A percentile compares a stretch with the other conserved stretches of the same genome.
phyloP scores from a whole-genome alignment of 352 stramenopile species.

The Globisporangium apiculatum region DNA sequence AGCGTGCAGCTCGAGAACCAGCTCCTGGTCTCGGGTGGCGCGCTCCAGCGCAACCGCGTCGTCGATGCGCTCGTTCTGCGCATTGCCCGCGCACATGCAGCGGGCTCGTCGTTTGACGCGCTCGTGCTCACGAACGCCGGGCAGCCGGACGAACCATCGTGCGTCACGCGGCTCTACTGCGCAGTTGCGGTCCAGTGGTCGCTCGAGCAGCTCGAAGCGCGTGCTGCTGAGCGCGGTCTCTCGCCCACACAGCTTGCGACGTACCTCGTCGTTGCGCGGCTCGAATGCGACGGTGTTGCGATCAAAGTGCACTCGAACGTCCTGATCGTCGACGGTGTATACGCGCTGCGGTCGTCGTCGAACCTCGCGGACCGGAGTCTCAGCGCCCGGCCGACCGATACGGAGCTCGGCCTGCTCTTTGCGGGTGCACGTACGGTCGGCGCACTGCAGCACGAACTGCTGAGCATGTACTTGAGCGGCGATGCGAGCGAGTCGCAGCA shows the following conservation, averaged over 20 bases:
- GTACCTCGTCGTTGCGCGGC: slow-evolving; percentile 41
- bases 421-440: slow-evolving; percentile 24
- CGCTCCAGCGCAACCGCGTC: slow-evolving; percentile 67
- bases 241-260: slow-evolving; percentile 26
- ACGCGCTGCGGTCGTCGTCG: slow-evolving; percentile 63
- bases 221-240: slow-evolving; percentile 37
- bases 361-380: slow-evolving; percentile 74
- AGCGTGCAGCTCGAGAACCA: slow-evolving; percentile 75
- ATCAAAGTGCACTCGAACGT: slow-evolving; percentile 82
- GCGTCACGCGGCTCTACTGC: slow-evolving; percentile 69
- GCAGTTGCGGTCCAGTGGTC: slow-evolving; percentile 75
- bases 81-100: slow-evolving; percentile 30
- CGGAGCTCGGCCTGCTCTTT: slow-evolving; percentile 61
- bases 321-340: slow-evolving; percentile 63
- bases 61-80: slow-evolving; percentile 52
- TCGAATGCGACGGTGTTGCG: slow-evolving; percentile 38
- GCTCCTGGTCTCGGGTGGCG: slow-evolving; percentile 72
- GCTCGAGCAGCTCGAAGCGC: slow-evolving; percentile 55
- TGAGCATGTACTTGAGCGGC: slow-evolving; percentile 64
- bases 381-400: slow-evolving; percentile 60
- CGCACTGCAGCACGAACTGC: slow-evolving; percentile 48
- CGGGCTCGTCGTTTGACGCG: slow-evolving; percentile 38
- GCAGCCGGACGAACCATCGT: slow-evolving; percentile 73
- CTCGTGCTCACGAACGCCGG: slow-evolving; percentile 68
- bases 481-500: slow-evolving; percentile 20